phyloP scores from a whole-genome alignment of 768 basidiomycete genomes.

The Trametes maxima region DNA sequence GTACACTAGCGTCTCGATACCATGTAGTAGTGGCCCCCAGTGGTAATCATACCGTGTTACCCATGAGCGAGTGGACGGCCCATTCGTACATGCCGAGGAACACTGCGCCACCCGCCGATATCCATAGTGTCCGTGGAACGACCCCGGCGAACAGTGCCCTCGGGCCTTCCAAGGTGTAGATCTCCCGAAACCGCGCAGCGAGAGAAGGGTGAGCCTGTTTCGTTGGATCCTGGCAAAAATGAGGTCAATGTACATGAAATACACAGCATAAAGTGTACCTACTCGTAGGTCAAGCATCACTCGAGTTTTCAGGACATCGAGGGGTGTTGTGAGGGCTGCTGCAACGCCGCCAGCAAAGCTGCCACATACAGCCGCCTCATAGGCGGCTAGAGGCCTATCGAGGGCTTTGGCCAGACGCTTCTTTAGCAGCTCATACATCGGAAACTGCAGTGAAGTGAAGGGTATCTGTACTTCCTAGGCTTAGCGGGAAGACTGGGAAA shows the following conservation, averaged over 20 bases:
- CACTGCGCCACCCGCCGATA: slow-evolving; percentile 94
- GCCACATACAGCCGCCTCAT: slow-evolving; percentile 87
- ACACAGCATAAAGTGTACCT: slow-evolving; percentile 27
- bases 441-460: slow-evolving; percentile 95
- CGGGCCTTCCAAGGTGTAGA: slow-evolving; percentile 72
- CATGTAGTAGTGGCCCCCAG: not conserved
- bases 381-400: slow-evolving; percentile 57
- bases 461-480: slow-evolving; percentile 65
- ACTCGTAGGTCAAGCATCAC: slow-evolving; percentile 94
- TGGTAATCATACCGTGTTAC: slow-evolving; percentile 19
- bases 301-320: slow-evolving; percentile 96
- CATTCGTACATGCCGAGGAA: slow-evolving; percentile 98
- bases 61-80: slow-evolving; percentile 55
- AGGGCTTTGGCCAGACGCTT: slow-evolving; percentile 56
- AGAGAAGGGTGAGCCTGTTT: slow-evolving; percentile 58
- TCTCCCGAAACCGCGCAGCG: slow-evolving; percentile 56
- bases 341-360: slow-evolving; percentile 89
- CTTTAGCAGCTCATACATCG: slow-evolving; percentile 91
- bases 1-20: slow-evolving; percentile 4
- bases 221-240: slow-evolving; percentile 45
- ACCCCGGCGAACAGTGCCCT: slow-evolving; percentile 83
- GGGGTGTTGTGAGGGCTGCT: slow-evolving; percentile 87
- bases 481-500: not conserved
- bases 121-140: slow-evolving; percentile 93
- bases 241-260: not conserved